Conservation (phyloP, 2,329 filamentous ascomycete species). For the Arthrocladium fulminans region DNA sequence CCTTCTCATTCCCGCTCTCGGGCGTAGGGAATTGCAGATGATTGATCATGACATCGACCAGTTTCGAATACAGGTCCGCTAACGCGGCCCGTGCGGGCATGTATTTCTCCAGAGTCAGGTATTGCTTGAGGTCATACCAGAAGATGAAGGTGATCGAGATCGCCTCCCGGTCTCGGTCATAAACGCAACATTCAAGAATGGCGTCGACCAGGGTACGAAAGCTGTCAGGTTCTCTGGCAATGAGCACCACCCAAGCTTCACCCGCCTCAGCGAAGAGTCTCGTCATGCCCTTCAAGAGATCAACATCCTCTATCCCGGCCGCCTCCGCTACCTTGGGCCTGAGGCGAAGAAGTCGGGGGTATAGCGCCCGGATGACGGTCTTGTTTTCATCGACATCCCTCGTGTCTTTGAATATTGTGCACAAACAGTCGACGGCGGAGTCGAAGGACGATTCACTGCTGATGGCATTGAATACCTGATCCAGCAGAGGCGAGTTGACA, state of each 20-base stretch:
- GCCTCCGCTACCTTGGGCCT: slow-evolving; percentile 66
- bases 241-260: slow-evolving; percentile 86
- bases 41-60: slow-evolving; percentile 86
- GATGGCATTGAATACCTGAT: slow-evolving; percentile 69
- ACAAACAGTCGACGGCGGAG: slow-evolving; percentile 83
- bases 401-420: slow-evolving; percentile 84
- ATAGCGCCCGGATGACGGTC: slow-evolving; percentile 69
- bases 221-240: slow-evolving; percentile 70
- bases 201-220: slow-evolving; percentile 82
- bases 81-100: slow-evolving; percentile 68
- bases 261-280: slow-evolving; percentile 87
- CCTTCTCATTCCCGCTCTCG: slow-evolving; percentile 62
- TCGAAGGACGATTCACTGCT: slow-evolving; percentile 70
- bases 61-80: slow-evolving; percentile 72
- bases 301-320: slow-evolving; percentile 71
- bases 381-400: slow-evolving; percentile 86
- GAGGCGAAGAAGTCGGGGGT: slow-evolving; percentile 69
- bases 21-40: slow-evolving; percentile 80
- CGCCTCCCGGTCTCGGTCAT: slow-evolving; percentile 81
- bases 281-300: slow-evolving; percentile 79
- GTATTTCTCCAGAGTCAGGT: slow-evolving; percentile 83
- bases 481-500: slow-evolving; percentile 74
- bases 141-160: slow-evolving; percentile 92
- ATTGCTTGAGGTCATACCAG: slow-evolving; percentile 98
- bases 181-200: slow-evolving; percentile 80